Conservation (phyloP, 164 flowering plant genomes). For the Houttuynia cordata region DNA sequence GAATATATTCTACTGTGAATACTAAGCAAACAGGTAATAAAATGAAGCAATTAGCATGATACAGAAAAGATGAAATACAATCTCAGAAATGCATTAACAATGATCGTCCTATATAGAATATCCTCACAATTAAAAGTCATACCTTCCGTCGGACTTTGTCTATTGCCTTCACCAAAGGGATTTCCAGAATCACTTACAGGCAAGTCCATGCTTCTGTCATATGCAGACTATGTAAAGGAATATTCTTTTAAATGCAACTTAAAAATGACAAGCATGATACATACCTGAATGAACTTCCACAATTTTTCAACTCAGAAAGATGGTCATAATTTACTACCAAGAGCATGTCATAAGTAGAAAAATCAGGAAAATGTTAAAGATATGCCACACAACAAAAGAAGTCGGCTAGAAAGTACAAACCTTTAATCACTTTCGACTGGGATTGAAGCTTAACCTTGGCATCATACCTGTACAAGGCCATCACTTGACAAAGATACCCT, state of each 20-base stretch:
- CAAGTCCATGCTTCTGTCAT: not conserved
- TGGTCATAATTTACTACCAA: conserved; percentile 68
- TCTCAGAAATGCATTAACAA: not conserved
- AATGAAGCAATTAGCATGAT: no score
- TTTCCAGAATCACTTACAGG: not conserved
- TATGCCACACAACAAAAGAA: conserved; percentile 1
- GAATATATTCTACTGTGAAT: no score
- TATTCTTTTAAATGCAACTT: not conserved
- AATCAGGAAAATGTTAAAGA: not conserved
- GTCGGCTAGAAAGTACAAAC: conserved; percentile 27
- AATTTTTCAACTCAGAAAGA: conserved; percentile 65
- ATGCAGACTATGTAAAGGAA: not conserved
- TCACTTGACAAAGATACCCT: conserved; percentile 80
- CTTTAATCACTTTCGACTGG: conserved; percentile 68
- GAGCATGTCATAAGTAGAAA: conserved; percentile 2
- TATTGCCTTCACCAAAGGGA: not conserved
- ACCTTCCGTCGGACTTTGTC: not conserved
- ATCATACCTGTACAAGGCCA: conserved; percentile 64
- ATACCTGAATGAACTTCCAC: conserved; percentile 30
- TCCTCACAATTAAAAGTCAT: not conserved
- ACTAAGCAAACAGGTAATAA: no score
- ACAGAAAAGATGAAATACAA: not conserved
- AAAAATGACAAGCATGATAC: conserved; percentile 1
- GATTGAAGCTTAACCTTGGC: conserved; percentile 90
- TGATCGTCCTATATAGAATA: not conserved